A percentile compares a stretch with the other conserved stretches of the same genome.
Evolutionary conservation across 2,329 filamentous ascomycete species (phyloP).

Genomic region (Cladobotryum protrusum): DNA sequence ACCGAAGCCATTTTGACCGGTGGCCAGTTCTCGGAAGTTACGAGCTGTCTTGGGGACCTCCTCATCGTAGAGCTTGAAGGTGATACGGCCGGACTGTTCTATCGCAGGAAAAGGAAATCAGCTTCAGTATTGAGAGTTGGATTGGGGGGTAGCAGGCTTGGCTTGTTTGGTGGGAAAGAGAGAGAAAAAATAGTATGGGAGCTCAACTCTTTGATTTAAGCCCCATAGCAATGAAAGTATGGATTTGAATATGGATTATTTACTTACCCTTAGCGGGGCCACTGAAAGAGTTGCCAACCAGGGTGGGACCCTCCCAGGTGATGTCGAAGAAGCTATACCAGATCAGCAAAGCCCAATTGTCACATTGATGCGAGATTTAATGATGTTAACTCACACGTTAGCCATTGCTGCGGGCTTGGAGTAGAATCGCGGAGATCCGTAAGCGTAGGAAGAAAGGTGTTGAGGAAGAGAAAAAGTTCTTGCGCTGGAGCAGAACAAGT

Average conservation of each 20-base stretch:
- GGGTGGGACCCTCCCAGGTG: constrained; percentile 64
- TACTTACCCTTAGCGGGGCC: constrained; percentile 53
- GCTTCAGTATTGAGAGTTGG: constrained; percentile 1
- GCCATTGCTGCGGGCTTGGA: constrained; percentile 65
- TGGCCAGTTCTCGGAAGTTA: constrained; percentile 85
- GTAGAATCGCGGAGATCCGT: constrained; percentile 38
- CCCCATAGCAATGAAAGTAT: no score
- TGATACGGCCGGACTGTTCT: constrained; percentile 75
- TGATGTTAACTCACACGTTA: constrained; percentile 55
- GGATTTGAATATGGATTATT: no score
- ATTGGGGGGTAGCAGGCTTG: no score
- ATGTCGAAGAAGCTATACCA: constrained; percentile 61
- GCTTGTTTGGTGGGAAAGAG: no score
- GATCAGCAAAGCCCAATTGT: constrained; percentile 16
- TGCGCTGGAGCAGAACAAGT: constrained; percentile 32
- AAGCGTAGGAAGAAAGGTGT: constrained; percentile 36
- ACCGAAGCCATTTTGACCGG: constrained; percentile 71
- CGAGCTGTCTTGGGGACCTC: constrained; percentile 79
- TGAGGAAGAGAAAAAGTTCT: constrained; percentile 37
- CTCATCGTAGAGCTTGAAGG: constrained; percentile 81
- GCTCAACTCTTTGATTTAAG: no score
- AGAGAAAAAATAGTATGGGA: no score
- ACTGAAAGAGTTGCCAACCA: constrained; percentile 55
- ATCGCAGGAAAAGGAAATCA: constrained; percentile 15
- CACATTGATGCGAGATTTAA: constrained; percentile 11